A percentile compares a stretch with the other conserved stretches of the same genome.
Evolutionary conservation across 2,329 filamentous ascomycete genomes (phyloP).

Genomic region (Cadophora malorum): DNA sequence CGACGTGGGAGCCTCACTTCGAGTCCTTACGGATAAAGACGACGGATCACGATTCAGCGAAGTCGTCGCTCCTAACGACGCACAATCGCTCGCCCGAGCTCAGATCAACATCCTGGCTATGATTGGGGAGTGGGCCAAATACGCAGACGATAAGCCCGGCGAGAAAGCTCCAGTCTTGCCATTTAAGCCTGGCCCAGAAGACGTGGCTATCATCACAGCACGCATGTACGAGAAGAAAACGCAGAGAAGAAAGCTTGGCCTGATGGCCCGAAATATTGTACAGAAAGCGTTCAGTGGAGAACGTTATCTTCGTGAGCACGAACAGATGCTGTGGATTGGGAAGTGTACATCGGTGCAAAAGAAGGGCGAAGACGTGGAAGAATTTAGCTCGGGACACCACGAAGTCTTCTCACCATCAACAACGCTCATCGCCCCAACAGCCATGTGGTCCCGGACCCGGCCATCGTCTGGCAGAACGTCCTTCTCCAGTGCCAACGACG

Average conservation of each 20-base stretch:
- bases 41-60: constrained; percentile 60
- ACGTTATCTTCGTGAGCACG: constrained; percentile 65
- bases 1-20: constrained; percentile 60
- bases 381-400: constrained; percentile 18
- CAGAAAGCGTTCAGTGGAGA: constrained; percentile 65
- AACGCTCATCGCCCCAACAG: constrained; percentile 15
- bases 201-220: constrained; percentile 58
- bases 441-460: constrained; percentile 20
- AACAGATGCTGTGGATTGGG: constrained; percentile 63
- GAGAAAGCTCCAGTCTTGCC: constrained; percentile 44
- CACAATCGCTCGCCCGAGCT: constrained; percentile 63
- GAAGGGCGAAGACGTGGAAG: constrained; percentile 19
- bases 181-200: constrained; percentile 54
- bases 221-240: constrained; percentile 64
- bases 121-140: constrained; percentile 65
- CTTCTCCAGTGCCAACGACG: constrained; percentile 18
- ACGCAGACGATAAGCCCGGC: constrained; percentile 50
- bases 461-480: constrained; percentile 17
- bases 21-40: constrained; percentile 61
- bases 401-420: constrained; percentile 4
- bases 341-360: constrained; percentile 30
- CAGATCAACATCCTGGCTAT: constrained; percentile 68
- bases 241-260: constrained; percentile 61
- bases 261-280: constrained; percentile 63
- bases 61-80: constrained; percentile 69